Conservation (phyloP, 2,329 filamentous ascomycete genomes). For the Phialophora chinensis region DNA sequence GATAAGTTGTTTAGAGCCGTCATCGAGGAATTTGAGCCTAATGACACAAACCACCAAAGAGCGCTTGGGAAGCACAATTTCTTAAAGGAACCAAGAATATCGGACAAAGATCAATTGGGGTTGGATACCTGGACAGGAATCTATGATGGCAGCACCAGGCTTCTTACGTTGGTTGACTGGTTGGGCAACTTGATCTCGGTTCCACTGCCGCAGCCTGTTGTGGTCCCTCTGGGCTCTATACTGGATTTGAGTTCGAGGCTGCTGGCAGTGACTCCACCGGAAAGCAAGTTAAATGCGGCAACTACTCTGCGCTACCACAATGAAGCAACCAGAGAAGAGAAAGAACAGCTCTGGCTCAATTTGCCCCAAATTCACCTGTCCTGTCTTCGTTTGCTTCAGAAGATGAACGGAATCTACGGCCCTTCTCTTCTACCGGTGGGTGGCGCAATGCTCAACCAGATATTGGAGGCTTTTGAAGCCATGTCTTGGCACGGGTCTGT, state of each 20-base stretch:
- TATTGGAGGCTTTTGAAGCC: constrained; percentile 70
- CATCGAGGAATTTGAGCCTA: constrained; percentile 80
- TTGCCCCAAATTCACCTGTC: constrained; percentile 77
- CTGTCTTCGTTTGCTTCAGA: constrained; percentile 66
- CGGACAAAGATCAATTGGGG: constrained; percentile 51
- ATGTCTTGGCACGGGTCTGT: constrained; percentile 59
- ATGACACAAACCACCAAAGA: constrained; percentile 51
- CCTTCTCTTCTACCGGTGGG: constrained; percentile 64
- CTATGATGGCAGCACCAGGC: constrained; percentile 72
- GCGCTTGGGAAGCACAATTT: constrained; percentile 46
- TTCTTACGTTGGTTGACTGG: constrained; percentile 69
- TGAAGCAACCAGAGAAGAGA: constrained; percentile 78
- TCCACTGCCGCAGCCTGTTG: constrained; percentile 69
- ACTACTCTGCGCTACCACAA: constrained; percentile 68
- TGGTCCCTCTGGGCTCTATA: constrained; percentile 70
- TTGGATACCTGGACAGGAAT: constrained; percentile 77
- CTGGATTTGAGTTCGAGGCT: constrained; percentile 74
- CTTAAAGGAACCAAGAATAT: constrained; percentile 46
- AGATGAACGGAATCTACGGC: constrained; percentile 64
- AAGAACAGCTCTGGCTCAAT: constrained; percentile 74
- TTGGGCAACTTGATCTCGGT: constrained; percentile 68
- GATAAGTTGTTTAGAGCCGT: constrained; percentile 80
- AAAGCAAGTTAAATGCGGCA: constrained; percentile 48
- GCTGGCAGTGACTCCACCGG: constrained; percentile 65
- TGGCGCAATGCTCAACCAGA: constrained; percentile 71